Percentiles rank a stretch among this genome's conserved stretches.
phyloP scores from a whole-genome alignment of 495 filamentous ascomycete genomes.

The Daldinia vernicosa region DNA sequence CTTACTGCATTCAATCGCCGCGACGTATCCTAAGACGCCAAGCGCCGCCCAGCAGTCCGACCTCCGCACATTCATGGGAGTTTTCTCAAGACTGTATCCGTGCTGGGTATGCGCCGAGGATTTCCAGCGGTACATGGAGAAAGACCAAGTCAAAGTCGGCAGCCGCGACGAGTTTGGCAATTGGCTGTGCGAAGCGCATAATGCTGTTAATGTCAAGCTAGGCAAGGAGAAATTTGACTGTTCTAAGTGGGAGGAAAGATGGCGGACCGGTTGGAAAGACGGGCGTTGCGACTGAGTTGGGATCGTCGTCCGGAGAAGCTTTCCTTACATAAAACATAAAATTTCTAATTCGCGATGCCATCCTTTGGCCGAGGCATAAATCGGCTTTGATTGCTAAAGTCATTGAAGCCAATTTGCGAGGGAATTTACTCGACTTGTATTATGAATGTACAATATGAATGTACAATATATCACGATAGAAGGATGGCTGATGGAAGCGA shows the following conservation, averaged over 20 bases:
- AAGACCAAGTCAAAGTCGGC: constrained; percentile 73
- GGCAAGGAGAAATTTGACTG: constrained; percentile 95
- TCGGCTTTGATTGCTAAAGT: background rate
- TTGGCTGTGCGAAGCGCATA: constrained; percentile 98
- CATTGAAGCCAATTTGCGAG: background rate
- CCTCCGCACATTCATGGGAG: constrained; percentile 76
- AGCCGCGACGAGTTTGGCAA: constrained; percentile 79
- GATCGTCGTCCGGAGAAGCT: background rate
- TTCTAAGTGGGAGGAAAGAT: constrained; percentile 89
- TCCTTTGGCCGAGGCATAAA: background rate
- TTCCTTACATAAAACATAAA: no score
- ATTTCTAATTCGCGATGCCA: background rate
- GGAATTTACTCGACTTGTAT: constrained; percentile 11
- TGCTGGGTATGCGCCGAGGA: constrained; percentile 96
- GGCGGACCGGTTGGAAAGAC: constrained; percentile 93
- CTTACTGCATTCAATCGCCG: constrained; percentile 88
- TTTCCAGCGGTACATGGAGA: constrained; percentile 82
- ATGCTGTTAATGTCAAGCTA: constrained; percentile 93
- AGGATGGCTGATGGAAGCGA: constrained; percentile 23
- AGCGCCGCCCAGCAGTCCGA: constrained; percentile 72
- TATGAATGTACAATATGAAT: constrained; percentile 22
- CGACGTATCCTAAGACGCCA: constrained; percentile 78
- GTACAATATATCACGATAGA: constrained; percentile 7
- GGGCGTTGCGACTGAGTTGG: constrained; percentile 63
- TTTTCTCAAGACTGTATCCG: constrained; percentile 87